These are phyloP conservation scores for Pilasporangium apinafurcum DNA, from an alignment of 352 stramenopile genomes.

Conservation along the genomic window DNA sequence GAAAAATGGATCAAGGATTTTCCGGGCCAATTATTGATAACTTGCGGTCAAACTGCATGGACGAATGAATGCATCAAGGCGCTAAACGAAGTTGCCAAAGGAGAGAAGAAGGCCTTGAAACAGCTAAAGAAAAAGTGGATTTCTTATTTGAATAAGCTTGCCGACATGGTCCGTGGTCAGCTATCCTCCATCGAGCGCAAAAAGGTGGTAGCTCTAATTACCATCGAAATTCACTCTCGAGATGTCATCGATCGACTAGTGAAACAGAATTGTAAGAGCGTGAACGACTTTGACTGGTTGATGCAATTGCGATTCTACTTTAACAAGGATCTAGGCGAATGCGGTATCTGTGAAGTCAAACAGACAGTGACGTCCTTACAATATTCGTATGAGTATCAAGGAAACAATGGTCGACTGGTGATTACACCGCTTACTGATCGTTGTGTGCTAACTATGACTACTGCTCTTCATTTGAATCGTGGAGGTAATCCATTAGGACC, in stretches of 20 bases:
- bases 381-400: conserved; percentile 85
- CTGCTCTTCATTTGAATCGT: conserved; percentile 87
- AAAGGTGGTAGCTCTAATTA: conserved; percentile 97
- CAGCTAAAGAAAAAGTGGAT: conserved; percentile 93
- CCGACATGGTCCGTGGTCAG: conserved; percentile 89
- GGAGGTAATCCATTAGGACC: conserved; percentile 89
- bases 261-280: conserved; percentile 90
- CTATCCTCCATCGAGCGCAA: conserved; percentile 88
- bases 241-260: conserved; percentile 94
- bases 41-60: conserved; percentile 89
- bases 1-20: conserved; percentile 95
- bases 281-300: conserved; percentile 90
- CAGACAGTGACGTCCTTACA: conserved; percentile 82
- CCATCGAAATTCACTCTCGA: conserved; percentile 95
- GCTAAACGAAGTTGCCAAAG: conserved; percentile 85
- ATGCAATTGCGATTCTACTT: conserved; percentile 88
- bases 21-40: conserved; percentile 90
- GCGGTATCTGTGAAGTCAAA: conserved; percentile 81
- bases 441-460: conserved; percentile 92
- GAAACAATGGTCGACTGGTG: conserved; percentile 86
- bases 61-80: conserved; percentile 93
- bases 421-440: conserved; percentile 92
- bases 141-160: conserved; percentile 91
- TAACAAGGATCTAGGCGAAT: conserved; percentile 78
- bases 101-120: conserved; percentile 90